A percentile compares a stretch with the other conserved stretches of the same genome.
Conservation (phyloP, 2,329 filamentous ascomycete genomes). For the Juglanconis juglandina region DNA sequence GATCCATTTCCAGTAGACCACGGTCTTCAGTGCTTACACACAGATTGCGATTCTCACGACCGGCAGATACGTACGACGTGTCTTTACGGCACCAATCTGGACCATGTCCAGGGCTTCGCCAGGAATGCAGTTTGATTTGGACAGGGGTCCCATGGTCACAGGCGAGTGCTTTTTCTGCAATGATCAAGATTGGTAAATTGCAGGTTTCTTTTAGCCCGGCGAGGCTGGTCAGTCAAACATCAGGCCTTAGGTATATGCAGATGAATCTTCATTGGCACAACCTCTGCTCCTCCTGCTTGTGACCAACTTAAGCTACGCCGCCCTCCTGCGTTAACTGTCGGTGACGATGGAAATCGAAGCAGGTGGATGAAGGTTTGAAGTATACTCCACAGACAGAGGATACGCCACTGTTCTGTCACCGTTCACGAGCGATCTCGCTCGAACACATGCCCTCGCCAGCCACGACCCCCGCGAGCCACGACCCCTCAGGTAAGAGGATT, state of each 20-base stretch:
- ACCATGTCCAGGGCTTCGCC: not conserved
- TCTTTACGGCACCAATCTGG: not conserved
- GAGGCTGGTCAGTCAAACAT: constrained; percentile 9
- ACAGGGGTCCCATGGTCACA: not conserved
- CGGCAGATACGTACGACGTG: not conserved
- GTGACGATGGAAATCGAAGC: not conserved
- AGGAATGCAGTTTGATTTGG: not conserved
- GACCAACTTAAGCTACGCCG: constrained; percentile 6
- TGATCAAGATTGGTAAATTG: not conserved
- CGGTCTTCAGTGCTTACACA: not conserved
- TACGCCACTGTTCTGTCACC: not conserved
- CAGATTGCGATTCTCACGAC: not conserved
- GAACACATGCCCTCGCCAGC: not conserved
- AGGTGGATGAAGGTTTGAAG: too few relatives aligned
- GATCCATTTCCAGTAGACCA: not conserved
- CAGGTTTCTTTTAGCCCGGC: not conserved
- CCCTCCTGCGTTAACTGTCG: not conserved
- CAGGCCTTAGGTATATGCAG: constrained; percentile 17
- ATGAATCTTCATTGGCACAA: constrained; percentile 15
- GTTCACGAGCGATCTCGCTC: not conserved
- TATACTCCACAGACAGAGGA: too few relatives aligned
- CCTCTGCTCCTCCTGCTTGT: constrained; percentile 14
- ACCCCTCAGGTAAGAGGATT: not conserved
- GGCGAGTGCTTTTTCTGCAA: not conserved
- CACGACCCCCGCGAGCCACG: not conserved